Conservation (phyloP, 2,329 filamentous ascomycete genomes). For the Fusarium pseudocircinatum region DNA sequence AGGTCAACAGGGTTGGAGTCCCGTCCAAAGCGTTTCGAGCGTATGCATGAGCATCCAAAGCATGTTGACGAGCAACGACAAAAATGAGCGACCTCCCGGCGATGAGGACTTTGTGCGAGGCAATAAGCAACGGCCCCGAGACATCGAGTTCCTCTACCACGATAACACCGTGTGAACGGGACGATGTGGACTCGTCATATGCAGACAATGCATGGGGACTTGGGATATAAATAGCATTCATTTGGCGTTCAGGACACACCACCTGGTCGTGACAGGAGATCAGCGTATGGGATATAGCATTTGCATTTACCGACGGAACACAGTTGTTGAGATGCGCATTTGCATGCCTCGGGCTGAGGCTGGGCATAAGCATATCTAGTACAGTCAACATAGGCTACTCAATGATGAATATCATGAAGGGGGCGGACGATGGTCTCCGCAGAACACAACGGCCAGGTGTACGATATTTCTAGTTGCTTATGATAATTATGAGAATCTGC, state of each 20-base stretch:
- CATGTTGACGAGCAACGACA: conserved; percentile 95
- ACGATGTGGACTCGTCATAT: neutral
- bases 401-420: conserved; percentile 3
- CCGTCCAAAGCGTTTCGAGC: conserved; percentile 96
- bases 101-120: conserved; percentile 88
- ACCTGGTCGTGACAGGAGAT: conserved; percentile 12
- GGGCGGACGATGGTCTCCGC: neutral
- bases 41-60: conserved; percentile 97
- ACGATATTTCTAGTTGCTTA: conserved; percentile 5
- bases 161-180: conserved; percentile 75
- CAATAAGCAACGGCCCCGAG: conserved; percentile 81
- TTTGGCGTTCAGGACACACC: conserved; percentile 34
- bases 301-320: conserved; percentile 23
- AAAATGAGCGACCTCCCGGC: conserved; percentile 88
- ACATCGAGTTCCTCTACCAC: conserved; percentile 95
- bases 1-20: conserved; percentile 89
- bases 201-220: conserved; percentile 2
- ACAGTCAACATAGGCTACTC: conserved; percentile 1
- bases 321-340: neutral
- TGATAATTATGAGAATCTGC: neutral
- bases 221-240: conserved; percentile 33
- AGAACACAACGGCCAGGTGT: neutral
- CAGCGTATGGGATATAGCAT: conserved; percentile 19
- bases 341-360: conserved; percentile 6
- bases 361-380: conserved; percentile 12